These are phyloP conservation scores for Bipolaris cookei DNA, from an alignment of 2,329 filamentous ascomycete species.

Conservation along the genomic window DNA sequence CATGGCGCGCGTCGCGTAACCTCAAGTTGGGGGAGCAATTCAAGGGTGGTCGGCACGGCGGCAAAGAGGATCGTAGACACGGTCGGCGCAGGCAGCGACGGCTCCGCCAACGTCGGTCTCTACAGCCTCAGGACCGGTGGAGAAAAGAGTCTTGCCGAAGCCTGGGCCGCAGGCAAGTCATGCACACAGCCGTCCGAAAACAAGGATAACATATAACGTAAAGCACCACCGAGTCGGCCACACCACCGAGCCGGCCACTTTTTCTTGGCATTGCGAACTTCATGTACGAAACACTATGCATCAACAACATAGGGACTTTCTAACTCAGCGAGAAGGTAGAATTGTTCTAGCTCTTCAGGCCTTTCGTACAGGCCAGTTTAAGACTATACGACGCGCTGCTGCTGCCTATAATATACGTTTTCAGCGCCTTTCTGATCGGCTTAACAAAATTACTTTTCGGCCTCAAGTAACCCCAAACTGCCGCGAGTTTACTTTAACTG, in stretches of 20 bases:
- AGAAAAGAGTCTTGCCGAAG: conserved; percentile 47
- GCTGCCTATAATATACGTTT: background rate
- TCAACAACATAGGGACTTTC: too few relatives aligned
- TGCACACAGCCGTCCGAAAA: conserved; percentile 13
- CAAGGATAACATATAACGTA: background rate
- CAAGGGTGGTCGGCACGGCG: conserved; percentile 60
- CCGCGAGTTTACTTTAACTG: too few relatives aligned
- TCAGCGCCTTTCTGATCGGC: conserved; percentile 16
- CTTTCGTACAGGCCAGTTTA: too few relatives aligned
- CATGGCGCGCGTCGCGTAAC: conserved; percentile 74
- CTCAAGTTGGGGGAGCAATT: conserved; percentile 76
- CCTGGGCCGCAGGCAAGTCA: conserved; percentile 34
- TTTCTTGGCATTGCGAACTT: too few relatives aligned
- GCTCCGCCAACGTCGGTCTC: conserved; percentile 53
- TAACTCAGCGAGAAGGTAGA: too few relatives aligned
- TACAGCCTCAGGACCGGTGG: conserved; percentile 53
- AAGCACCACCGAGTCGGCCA: too few relatives aligned
- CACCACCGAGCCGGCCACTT: too few relatives aligned
- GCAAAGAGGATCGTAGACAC: conserved; percentile 67
- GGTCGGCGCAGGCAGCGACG: conserved; percentile 67
- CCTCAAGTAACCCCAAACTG: too few relatives aligned
- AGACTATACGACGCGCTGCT: too few relatives aligned
- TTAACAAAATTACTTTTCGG: too few relatives aligned
- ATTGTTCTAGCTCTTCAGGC: too few relatives aligned
- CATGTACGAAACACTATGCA: too few relatives aligned